phyloP scores from a whole-genome alignment of 129 eudicot species.

The Pseudognaphalium luteoalbum region DNA sequence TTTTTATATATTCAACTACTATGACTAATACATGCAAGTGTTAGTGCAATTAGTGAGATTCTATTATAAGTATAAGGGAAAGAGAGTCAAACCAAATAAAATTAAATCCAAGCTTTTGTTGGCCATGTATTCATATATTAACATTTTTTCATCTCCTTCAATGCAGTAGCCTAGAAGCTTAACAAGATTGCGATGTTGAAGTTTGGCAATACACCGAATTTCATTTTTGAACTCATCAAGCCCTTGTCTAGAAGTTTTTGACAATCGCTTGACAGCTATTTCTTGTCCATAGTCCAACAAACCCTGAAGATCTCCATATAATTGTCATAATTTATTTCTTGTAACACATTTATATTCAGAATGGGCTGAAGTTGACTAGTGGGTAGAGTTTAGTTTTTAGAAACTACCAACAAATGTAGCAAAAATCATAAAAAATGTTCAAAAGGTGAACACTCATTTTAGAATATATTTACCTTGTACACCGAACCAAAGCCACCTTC shows the following conservation, averaged over 20 bases:
- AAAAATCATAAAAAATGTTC: background rate
- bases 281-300: slow-evolving; percentile 19
- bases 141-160: slow-evolving; percentile 16
- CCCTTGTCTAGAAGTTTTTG: slow-evolving; percentile 19
- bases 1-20: background rate
- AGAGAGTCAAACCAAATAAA: slow-evolving; percentile 21
- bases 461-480: slow-evolving; percentile 9
- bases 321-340: background rate
- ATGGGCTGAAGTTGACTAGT: background rate
- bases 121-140: slow-evolving; percentile 22
- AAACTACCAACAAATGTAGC: background rate
- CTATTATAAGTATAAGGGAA: background rate
- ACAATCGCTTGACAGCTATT: slow-evolving; percentile 20
- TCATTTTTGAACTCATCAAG: slow-evolving; percentile 23
- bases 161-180: slow-evolving; percentile 22
- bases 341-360: background rate
- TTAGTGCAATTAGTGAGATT: background rate
- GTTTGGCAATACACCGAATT: slow-evolving; percentile 21
- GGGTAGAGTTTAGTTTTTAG: no score
- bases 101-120: slow-evolving; percentile 24
- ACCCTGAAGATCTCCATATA: background rate
- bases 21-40: background rate
- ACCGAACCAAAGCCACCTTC: slow-evolving; percentile 20
- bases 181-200: slow-evolving; percentile 23
- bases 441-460: background rate